Conservation (phyloP, 2,329 filamentous ascomycete genomes). For the Pestalotiopsis fici region DNA sequence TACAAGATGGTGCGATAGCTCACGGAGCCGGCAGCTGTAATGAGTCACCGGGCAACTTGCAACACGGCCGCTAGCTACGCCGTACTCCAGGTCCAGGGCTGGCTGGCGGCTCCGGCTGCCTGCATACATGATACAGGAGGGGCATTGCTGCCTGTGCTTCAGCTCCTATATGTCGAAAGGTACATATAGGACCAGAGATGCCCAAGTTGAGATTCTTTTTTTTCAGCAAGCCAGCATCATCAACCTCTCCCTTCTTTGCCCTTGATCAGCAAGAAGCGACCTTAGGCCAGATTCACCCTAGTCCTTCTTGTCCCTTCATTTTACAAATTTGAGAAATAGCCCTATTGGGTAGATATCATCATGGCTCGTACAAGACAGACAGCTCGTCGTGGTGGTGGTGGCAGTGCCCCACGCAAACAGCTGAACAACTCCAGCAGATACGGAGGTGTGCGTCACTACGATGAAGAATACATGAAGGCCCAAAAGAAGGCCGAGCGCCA, state of each 20-base stretch:
- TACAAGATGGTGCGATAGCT: no score
- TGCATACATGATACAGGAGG: not conserved
- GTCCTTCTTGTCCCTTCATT: not conserved
- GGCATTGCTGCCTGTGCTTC: not conserved
- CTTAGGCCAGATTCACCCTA: not conserved
- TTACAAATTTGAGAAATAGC: not conserved
- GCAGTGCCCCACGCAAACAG: not conserved
- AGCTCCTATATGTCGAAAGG: not conserved
- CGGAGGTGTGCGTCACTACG: slow-evolving; percentile 14
- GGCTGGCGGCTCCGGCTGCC: not conserved
- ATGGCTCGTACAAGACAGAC: slow-evolving; percentile 2
- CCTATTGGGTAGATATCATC: not conserved
- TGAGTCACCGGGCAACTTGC: not conserved
- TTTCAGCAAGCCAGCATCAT: not conserved
- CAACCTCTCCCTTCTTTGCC: not conserved
- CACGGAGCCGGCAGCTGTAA: not conserved
- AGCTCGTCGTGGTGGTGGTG: not conserved
- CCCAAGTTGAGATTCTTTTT: not conserved
- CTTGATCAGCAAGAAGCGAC: not conserved
- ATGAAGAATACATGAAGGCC: slow-evolving; percentile 30
- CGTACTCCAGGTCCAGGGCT: not conserved
- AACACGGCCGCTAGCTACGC: not conserved
- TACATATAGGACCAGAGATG: slow-evolving; percentile 15
- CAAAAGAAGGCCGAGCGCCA: slow-evolving; percentile 37
- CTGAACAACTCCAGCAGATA: not conserved